These are phyloP conservation scores for Dictyostelium intermedium DNA, from an alignment of 78 protist genomes.

Conservation along the genomic window DNA sequence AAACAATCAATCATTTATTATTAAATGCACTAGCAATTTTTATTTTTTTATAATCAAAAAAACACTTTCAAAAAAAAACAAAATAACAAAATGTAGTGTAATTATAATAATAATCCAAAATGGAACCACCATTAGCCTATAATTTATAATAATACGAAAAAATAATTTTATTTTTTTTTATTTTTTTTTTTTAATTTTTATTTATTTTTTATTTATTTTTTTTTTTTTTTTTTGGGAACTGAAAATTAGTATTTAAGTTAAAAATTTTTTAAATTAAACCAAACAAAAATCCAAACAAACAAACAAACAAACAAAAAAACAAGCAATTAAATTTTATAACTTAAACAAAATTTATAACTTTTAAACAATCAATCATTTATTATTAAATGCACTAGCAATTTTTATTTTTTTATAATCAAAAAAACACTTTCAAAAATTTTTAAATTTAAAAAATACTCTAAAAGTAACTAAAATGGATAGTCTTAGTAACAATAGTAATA, in stretches of 20 bases:
- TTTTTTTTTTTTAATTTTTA: not conserved
- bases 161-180: no score
- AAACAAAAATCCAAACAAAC: not conserved
- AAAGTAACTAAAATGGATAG: not conserved
- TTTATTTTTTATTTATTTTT: no score
- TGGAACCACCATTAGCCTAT: not conserved
- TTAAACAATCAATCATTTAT: not conserved
- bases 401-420: not conserved
- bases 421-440: not conserved
- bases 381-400: not conserved
- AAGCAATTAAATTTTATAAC: not conserved
- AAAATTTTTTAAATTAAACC: not conserved
- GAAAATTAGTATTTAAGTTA: not conserved
- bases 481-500: not conserved
- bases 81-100: no score
- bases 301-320: not conserved
- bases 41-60: not conserved
- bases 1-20: not conserved
- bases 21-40: conserved; percentile 1
- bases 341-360: not conserved
- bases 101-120: not conserved
- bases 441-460: not conserved
- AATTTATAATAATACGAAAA: not conserved
- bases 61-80: not conserved
- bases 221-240: not conserved